Evolutionary conservation across 805 yeast genomes (phyloP), one percentile per base, ranked within the genome.

Genomic region (Ogataea siamensis): DNA sequence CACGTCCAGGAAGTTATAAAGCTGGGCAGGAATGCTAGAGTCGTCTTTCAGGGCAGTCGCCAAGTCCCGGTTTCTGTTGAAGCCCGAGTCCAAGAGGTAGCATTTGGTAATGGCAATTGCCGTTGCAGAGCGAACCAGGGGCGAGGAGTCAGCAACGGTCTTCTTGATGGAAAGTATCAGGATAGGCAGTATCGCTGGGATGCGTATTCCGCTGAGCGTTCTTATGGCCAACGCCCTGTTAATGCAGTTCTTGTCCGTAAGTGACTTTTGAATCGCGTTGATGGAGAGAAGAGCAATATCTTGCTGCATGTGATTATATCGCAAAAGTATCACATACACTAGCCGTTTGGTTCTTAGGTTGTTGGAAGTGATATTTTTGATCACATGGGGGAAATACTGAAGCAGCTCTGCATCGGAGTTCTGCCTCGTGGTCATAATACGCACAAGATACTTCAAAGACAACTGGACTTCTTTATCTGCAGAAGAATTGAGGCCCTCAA

Each of bases 271-370:
- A 33, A 93, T 84, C 1, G 97, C 85, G 60, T 93, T 93, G 47
- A 93, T 85, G 1, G 96, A 79, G 31, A 93, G 68, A 14, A 93
- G 70, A 2, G 98, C 93, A n/a, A 86, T 73, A 57, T 89, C 95
- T 7, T 93, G 96, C 49, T 87, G 89, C 39, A 69, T 60, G 45
- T 87, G 94, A 16, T 95, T 93, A 57, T 78, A 87, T 39, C 84
- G 71, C 28, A 80, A 65, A 33, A 93, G 63, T 50, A 86, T 87
- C 1, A 83, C 69, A 61, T 86, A 78, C 2, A 88, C 96, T 57
- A 91, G 69, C 49, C 82, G 78, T 43, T 86, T 76, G 19, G 87
- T 74, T 45, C 79, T 82, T 25, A 76, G 55, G 39, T 78, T 76
- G 5, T 70, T 50, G 13, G 91, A 80, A 5, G 87, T 83, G 23